Conservation (phyloP, 306 rosid genomes). For the Sphenostylis stenocarpa region DNA sequence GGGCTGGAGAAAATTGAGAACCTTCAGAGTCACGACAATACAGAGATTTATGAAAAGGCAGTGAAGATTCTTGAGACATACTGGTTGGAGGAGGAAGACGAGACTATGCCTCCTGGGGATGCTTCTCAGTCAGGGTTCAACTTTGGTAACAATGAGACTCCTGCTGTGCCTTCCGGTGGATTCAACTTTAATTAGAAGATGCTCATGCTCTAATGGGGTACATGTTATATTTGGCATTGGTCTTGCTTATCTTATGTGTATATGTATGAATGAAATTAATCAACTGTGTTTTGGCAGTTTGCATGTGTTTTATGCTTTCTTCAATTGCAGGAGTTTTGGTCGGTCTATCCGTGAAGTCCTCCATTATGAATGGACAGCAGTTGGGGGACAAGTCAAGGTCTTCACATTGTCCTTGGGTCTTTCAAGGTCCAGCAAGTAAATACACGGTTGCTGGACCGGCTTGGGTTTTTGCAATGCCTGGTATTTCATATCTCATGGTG, state of each 20-base stretch:
- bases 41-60: slow-evolving; percentile 94
- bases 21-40: slow-evolving; percentile 89
- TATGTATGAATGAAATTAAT: not conserved
- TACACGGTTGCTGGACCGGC: slow-evolving; percentile 44
- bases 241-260: not conserved
- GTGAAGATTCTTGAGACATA: slow-evolving; percentile 93
- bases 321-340: slow-evolving; percentile 44
- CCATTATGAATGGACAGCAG: slow-evolving; percentile 29
- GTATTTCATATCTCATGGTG: slow-evolving; percentile 39
- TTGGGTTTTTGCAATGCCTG: slow-evolving; percentile 45
- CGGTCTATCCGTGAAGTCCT: slow-evolving; percentile 25
- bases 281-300: not conserved
- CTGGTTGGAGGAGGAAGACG: slow-evolving; percentile 98
- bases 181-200: slow-evolving; percentile 85
- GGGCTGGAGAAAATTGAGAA: slow-evolving; percentile 95
- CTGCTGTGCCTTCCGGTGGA: slow-evolving; percentile 88
- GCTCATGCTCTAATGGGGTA: slow-evolving; percentile 20
- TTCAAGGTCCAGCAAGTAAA: slow-evolving; percentile 38
- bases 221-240: slow-evolving; percentile 14
- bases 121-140: slow-evolving; percentile 67
- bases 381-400: slow-evolving; percentile 44
- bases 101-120: slow-evolving; percentile 93
- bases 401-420: slow-evolving; percentile 34
- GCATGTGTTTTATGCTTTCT: slow-evolving; percentile 9
- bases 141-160: slow-evolving; percentile 58